phyloP scores from a whole-genome alignment of 371 early-diverging fungal species.

The Lichtheimia corymbifera region DNA sequence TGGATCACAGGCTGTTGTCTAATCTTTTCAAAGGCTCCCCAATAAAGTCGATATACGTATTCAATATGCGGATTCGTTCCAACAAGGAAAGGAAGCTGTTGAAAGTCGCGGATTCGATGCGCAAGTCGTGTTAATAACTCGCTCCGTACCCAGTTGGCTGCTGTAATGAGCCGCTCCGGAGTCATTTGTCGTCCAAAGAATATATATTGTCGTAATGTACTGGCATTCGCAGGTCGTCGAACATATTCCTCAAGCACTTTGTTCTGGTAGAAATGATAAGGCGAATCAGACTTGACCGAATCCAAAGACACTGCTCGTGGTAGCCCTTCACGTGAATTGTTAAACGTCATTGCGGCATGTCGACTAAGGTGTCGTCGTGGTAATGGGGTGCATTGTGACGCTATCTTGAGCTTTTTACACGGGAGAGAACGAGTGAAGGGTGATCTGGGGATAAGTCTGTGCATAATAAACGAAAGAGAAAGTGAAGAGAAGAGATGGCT shows the following conservation, averaged over 20 bases:
- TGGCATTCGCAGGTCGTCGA: slow-evolving; percentile 72
- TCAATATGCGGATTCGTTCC: slow-evolving; percentile 92
- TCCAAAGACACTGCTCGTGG: slow-evolving; percentile 17
- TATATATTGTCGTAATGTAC: slow-evolving; percentile 91
- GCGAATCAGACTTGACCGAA: slow-evolving; percentile 39
- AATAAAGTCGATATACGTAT: slow-evolving; percentile 85
- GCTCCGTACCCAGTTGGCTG: slow-evolving; percentile 87
- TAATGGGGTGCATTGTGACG: too few relatives aligned
- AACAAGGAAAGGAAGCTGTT: slow-evolving; percentile 89
- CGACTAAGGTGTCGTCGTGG: too few relatives aligned
- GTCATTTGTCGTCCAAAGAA: slow-evolving; percentile 92
- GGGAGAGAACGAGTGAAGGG: too few relatives aligned
- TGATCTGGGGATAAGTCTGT: too few relatives aligned
- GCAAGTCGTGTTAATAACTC: slow-evolving; percentile 93
- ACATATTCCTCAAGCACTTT: slow-evolving; percentile 86
- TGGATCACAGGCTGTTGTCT: slow-evolving; percentile 67
- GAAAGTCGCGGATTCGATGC: slow-evolving; percentile 88
- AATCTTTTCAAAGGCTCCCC: slow-evolving; percentile 84
- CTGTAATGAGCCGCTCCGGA: slow-evolving; percentile 76
- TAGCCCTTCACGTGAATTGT: slow-evolving; percentile 1
- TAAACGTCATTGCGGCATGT: too few relatives aligned
- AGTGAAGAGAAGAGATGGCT: too few relatives aligned
- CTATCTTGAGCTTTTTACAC: too few relatives aligned
- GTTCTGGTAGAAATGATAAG: slow-evolving; percentile 91
- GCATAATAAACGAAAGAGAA: too few relatives aligned